Evolutionary conservation across 106 monocot species (phyloP).

Genomic region (Platanthera guangdongensis): DNA sequence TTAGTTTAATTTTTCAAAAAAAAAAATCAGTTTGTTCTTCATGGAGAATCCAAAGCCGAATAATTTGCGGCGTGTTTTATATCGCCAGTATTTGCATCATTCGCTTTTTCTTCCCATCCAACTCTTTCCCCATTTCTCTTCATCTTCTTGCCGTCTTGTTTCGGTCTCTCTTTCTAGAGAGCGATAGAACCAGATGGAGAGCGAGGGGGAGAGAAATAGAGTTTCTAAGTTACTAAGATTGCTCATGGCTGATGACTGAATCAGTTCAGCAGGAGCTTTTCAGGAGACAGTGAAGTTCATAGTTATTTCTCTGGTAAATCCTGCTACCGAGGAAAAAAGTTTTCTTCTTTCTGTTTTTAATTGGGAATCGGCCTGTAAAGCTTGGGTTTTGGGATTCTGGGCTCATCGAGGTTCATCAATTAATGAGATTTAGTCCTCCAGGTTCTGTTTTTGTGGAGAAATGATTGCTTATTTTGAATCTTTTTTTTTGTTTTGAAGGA

Average conservation of each 20-base stretch:
- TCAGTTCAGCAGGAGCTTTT: not conserved
- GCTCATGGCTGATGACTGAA: not conserved
- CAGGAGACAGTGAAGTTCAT: not conserved
- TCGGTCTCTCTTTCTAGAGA: not conserved
- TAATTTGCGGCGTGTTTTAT: too few species aligned
- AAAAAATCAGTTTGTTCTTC: too few species aligned
- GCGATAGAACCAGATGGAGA: not conserved
- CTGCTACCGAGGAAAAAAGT: not conserved
- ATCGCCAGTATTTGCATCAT: too few species aligned
- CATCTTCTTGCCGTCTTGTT: not conserved
- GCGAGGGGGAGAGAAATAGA: not conserved
- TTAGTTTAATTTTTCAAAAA: too few species aligned
- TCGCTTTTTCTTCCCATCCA: not conserved
- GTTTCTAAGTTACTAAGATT: not conserved
- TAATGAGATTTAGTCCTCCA: not conserved
- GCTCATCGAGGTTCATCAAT: not conserved
- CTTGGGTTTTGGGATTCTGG: not conserved
- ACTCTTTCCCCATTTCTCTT: not conserved
- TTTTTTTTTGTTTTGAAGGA: not conserved
- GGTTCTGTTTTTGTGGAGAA: not conserved
- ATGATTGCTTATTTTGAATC: not conserved
- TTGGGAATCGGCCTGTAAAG: not conserved
- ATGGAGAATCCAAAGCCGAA: too few species aligned
- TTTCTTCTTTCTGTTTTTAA: not conserved
- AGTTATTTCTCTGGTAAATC: not conserved